Evolutionary conservation across 1,284 basidiomycete genomes (phyloP), one percentile per base, ranked within the genome.

Genomic region (Pseudozyma sp.): DNA sequence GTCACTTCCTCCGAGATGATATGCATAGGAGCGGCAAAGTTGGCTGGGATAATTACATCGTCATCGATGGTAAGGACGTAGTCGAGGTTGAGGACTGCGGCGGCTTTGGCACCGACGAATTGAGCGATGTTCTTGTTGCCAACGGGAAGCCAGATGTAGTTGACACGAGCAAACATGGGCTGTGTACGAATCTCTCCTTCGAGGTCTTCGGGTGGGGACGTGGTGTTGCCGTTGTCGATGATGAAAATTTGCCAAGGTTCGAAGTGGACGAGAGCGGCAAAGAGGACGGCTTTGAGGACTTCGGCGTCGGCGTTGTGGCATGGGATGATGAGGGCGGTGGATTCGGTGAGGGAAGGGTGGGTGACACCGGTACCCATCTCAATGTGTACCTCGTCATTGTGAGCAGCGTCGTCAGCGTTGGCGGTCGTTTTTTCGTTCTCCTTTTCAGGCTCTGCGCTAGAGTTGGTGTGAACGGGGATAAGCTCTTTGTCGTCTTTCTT

Each of bases 91-190:
- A 72, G 52, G 13, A 52, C 48, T 3, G 55, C 59, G 1, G 64
- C 70, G 0, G 70, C 70, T 31, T 60, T 62, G 21, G 64, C 64
- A 19, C 70, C 64, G 43, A 72, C 70, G 16, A 67, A 72, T 49
- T 72, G 63, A 13, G 70, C 63, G 35, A 72, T 67, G 59, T 67
- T 72, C 44, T 72, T 72, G 70, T 72, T 72, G 6, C 64, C 70
- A 13, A 67, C 42, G 34, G 59, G 64, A 16, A 62, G 50, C 70
- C 70, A 72, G 50, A 72, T 59, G 63, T 72, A 72, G 53, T 72
- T 72, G 70, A 72, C 50, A 10, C 64, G 59, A 0, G 58, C 31
- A 47, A 67, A 63, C 56, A 72, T 67, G 34, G 68, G 68, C 16
- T 70, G 68, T 8, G 55, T 43, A 9, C 68, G 60, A 19, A 70